These are phyloP conservation scores for Paramecium sexaurelia DNA, from an alignment of 73 alveolate genomes.

Conservation along the genomic window DNA sequence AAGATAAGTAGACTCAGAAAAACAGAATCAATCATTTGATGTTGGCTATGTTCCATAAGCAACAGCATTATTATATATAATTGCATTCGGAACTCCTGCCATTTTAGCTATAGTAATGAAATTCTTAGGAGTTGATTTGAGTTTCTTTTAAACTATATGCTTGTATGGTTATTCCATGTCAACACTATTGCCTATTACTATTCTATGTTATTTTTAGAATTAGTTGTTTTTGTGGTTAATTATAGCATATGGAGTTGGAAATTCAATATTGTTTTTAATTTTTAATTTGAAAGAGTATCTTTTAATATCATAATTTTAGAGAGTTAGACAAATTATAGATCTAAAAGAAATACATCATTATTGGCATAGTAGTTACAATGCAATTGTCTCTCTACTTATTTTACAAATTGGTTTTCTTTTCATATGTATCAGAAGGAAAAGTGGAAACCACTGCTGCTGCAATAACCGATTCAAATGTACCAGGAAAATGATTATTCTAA, in stretches of 20 bases:
- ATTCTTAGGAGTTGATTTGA: neutral
- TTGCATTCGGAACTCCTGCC: constrained; percentile 24
- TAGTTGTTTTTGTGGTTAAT: neutral
- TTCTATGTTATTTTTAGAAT: neutral
- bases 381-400: neutral
- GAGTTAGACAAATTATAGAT: constrained; percentile 28
- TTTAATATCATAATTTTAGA: neutral
- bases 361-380: constrained; percentile 2
- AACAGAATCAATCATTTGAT: neutral
- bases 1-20: neutral
- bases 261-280: constrained; percentile 32
- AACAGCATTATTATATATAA: constrained; percentile 1
- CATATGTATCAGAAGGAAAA: neutral
- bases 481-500: neutral
- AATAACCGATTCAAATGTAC: neutral
- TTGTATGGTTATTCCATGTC: constrained; percentile 48
- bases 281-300: constrained; percentile 24
- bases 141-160: constrained; percentile 20
- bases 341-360: neutral
- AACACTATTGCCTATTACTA: constrained; percentile 1
- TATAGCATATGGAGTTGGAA: constrained; percentile 20
- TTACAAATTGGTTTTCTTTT: constrained; percentile 32
- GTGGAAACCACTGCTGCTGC: neutral
- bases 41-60: constrained; percentile 50
- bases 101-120: constrained; percentile 8